These are phyloP conservation scores for Sanghuangporus sanghuang DNA, from an alignment of 1,284 basidiomycete species.

Conservation along the genomic window DNA sequence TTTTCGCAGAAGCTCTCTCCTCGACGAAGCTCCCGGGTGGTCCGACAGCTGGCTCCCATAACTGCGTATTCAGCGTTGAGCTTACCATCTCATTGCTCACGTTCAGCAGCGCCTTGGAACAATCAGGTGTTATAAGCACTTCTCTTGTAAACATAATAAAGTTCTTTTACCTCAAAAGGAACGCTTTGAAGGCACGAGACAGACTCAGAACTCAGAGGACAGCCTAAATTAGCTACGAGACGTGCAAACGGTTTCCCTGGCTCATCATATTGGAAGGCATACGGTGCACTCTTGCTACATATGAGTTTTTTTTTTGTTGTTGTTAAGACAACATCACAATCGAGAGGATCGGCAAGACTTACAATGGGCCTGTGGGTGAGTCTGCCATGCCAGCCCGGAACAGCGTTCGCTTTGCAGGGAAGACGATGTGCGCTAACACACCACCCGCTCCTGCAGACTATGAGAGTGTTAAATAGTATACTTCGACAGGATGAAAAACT, in stretches of 20 bases:
- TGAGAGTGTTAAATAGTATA: neutral
- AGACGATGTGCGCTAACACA: constrained; percentile 46
- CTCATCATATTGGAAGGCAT: constrained; percentile 46
- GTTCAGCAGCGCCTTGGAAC: constrained; percentile 36
- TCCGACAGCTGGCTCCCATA: constrained; percentile 56
- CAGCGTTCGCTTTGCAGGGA: constrained; percentile 32
- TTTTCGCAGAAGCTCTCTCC: constrained; percentile 41
- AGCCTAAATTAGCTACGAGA: constrained; percentile 42
- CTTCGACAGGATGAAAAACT: neutral
- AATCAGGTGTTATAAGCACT: neutral
- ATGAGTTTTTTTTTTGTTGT: neutral
- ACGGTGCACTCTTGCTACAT: constrained; percentile 49
- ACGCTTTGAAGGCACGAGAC: constrained; percentile 43
- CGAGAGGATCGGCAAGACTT: constrained; percentile 21
- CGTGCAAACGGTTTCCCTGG: constrained; percentile 49
- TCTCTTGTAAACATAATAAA: neutral
- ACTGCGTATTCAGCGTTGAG: constrained; percentile 42
- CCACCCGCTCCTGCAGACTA: constrained; percentile 57
- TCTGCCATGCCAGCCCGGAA: constrained; percentile 53
- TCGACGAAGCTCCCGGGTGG: constrained; percentile 46
- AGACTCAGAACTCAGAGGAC: constrained; percentile 35
- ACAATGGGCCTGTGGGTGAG: constrained; percentile 54
- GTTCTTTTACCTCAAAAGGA: constrained; percentile 38
- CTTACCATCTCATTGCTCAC: constrained; percentile 44
- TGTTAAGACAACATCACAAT: neutral